Evolutionary conservation across 108 stramenopile genomes (phyloP).

Genomic region (Nannochloropsis gaditana): DNA sequence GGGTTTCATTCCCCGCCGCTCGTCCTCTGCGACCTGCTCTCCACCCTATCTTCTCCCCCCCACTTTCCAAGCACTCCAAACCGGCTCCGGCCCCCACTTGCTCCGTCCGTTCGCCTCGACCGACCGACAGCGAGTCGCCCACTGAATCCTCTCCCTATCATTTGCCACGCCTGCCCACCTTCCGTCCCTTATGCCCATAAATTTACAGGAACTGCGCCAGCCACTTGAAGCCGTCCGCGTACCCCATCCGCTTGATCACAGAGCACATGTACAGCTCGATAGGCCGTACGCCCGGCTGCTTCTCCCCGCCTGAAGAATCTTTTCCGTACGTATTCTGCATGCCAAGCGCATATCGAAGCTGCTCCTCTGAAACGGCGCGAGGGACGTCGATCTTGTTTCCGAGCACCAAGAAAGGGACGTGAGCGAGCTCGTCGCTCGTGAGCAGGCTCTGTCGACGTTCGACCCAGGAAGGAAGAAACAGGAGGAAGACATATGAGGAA

Average conservation of each 20-base stretch:
- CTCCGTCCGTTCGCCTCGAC: no score
- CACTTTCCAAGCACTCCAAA: no score
- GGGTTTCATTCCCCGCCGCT: no score
- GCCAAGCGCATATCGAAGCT: slow-evolving; percentile 89
- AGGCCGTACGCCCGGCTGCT: slow-evolving; percentile 58
- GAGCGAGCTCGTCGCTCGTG: slow-evolving; percentile 70
- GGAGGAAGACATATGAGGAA: not conserved
- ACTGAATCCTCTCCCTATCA: not conserved
- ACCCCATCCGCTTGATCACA: slow-evolving; percentile 95
- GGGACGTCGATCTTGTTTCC: slow-evolving; percentile 99
- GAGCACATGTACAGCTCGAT: slow-evolving; percentile 99
- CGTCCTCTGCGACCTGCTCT: no score
- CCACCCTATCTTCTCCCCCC: no score
- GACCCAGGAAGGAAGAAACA: not conserved
- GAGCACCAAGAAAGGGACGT: slow-evolving; percentile 94
- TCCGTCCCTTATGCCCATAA: not conserved
- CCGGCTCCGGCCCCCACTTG: no score
- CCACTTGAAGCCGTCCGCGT: slow-evolving; percentile 68
- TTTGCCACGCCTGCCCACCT: not conserved
- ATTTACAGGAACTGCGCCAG: slow-evolving; percentile 29
- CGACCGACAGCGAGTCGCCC: no score
- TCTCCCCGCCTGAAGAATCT: slow-evolving; percentile 66
- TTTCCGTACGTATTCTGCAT: slow-evolving; percentile 97
- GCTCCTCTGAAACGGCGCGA: slow-evolving; percentile 85
- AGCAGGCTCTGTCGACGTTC: slow-evolving; percentile 41